A percentile compares a stretch with the other conserved stretches of the same genome.
Conservation (phyloP, 768 basidiomycete genomes). For the Leccinum fibrillosum region DNA sequence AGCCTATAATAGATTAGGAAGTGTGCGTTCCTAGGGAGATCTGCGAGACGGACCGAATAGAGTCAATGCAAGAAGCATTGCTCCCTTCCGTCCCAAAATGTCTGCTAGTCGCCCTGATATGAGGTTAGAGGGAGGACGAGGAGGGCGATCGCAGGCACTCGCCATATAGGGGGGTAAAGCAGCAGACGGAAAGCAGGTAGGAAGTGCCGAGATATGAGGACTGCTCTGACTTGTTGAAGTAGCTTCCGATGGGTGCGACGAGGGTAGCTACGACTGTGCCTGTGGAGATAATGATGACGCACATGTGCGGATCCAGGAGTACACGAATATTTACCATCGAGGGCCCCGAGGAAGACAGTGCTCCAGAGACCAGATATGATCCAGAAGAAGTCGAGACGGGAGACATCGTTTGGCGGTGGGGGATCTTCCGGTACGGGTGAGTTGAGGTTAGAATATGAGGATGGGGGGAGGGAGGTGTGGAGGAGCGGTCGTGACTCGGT, state of each 20-base stretch:
- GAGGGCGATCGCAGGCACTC: constrained; percentile 21
- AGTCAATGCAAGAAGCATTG: constrained; percentile 79
- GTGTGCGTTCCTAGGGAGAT: constrained; percentile 9
- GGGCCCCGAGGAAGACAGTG: constrained; percentile 78
- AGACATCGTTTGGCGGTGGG: constrained; percentile 42
- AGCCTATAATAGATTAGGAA: constrained; percentile 43
- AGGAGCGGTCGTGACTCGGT: constrained; percentile 60
- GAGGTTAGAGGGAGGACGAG: constrained; percentile 15
- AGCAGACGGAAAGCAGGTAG: constrained; percentile 84
- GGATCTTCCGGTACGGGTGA: constrained; percentile 25
- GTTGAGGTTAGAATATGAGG: constrained; percentile 46
- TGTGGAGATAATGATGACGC: constrained; percentile 7
- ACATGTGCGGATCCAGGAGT: neutral
- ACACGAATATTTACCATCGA: constrained; percentile 58
- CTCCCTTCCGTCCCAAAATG: constrained; percentile 80
- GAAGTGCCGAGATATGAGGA: constrained; percentile 87
- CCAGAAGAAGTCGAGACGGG: constrained; percentile 58
- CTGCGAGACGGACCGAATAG: constrained; percentile 64
- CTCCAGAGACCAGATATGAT: constrained; percentile 79
- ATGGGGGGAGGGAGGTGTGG: constrained; percentile 22
- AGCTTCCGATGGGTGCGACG: constrained; percentile 79
- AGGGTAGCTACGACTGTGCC: constrained; percentile 88
- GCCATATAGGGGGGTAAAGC: constrained; percentile 90
- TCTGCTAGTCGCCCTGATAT: constrained; percentile 74
- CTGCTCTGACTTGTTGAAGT: constrained; percentile 76